phyloP scores from a whole-genome alignment of 345 rosid genomes.

The Heritiera fomes region DNA sequence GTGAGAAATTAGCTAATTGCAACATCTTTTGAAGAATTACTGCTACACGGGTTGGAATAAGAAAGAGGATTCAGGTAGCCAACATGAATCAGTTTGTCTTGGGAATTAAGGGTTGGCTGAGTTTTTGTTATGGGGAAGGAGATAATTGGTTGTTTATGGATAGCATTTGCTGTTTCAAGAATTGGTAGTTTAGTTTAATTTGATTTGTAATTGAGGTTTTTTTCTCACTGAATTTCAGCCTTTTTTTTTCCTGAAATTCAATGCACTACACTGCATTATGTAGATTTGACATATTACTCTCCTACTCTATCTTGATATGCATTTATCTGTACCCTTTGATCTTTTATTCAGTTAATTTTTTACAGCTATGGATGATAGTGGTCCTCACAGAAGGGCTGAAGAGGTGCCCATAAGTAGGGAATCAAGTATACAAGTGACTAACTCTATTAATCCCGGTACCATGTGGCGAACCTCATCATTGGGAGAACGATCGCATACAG shows the following conservation, averaged over 20 bases:
- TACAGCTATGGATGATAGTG: conserved; percentile 60
- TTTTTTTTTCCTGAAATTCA: not conserved
- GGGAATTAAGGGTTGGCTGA: not conserved
- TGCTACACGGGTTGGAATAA: not conserved
- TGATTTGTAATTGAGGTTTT: not conserved
- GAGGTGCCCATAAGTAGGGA: conserved; percentile 49
- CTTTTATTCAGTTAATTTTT: conserved; percentile 21
- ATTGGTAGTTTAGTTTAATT: not conserved
- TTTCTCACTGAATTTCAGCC: not conserved
- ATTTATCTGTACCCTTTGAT: not conserved
- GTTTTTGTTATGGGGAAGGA: conserved; percentile 2
- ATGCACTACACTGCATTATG: not conserved
- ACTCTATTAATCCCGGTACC: conserved; percentile 41
- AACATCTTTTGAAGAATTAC: not conserved
- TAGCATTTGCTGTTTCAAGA: not conserved
- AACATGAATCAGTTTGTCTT: conserved; percentile 4
- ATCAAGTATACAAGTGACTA: conserved; percentile 42
- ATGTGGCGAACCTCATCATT: conserved; percentile 54
- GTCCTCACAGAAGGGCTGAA: conserved; percentile 45
- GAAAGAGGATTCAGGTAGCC: not conserved
- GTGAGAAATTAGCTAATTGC: not conserved
- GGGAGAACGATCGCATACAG: conserved; percentile 48
- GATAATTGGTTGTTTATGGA: not conserved
- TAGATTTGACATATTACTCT: not conserved
- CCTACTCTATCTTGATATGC: not conserved